These are phyloP conservation scores for Euphorbia peplus DNA, from an alignment of 345 rosid genomes.

Conservation along the genomic window DNA sequence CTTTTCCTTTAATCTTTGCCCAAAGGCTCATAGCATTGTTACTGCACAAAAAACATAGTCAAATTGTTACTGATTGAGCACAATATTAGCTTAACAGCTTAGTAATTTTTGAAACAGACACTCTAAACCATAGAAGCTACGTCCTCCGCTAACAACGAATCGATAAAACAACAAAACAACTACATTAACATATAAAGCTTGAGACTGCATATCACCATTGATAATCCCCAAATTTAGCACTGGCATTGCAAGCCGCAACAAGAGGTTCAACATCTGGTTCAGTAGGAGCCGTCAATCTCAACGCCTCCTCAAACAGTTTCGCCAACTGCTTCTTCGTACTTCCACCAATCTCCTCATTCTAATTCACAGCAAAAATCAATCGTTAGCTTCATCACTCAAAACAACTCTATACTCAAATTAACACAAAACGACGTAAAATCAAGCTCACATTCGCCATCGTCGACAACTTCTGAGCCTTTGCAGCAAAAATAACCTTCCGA, in stretches of 20 bases:
- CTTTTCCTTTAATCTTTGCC: conserved; percentile 68
- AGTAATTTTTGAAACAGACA: too few relatives aligned
- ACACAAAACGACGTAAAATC: neutral
- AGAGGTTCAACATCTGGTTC: conserved; percentile 63
- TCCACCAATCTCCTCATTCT: conserved; percentile 59
- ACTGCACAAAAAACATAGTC: conserved; percentile 36
- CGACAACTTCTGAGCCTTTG: conserved; percentile 34
- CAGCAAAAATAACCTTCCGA: conserved; percentile 36
- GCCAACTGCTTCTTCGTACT: conserved; percentile 57
- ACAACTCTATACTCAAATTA: neutral
- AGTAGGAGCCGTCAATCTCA: conserved; percentile 53
- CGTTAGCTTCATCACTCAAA: neutral
- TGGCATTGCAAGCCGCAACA: conserved; percentile 58
- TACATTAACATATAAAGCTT: neutral
- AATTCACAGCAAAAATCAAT: neutral
- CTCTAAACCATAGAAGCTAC: too few relatives aligned
- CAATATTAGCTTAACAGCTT: neutral
- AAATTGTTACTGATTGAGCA: neutral
- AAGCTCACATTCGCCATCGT: conserved; percentile 68
- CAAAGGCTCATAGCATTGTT: conserved; percentile 92
- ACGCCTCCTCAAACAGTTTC: conserved; percentile 56
- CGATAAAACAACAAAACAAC: too few relatives aligned
- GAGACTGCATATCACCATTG: conserved; percentile 54
- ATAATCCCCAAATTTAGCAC: conserved; percentile 77
- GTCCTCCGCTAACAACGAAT: too few relatives aligned